Evolutionary conservation across 2,329 filamentous ascomycete genomes (phyloP), one percentile per base, ranked within the genome.

Genomic region (Alternaria angustiovoidea): DNA sequence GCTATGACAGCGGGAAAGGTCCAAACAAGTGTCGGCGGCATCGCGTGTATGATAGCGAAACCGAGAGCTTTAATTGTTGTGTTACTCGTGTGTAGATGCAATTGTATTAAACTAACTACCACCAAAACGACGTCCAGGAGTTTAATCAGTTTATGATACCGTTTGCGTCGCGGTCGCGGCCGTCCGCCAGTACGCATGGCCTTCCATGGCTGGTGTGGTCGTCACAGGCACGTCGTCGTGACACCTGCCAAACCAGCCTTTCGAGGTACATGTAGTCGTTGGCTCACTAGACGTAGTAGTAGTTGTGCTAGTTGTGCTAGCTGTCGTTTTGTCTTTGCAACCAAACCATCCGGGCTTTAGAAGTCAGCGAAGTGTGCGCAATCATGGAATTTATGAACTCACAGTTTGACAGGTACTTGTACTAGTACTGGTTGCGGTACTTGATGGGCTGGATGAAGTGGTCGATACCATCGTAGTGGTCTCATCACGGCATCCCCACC

Each of bases 201-300:
- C 70, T 59, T 70, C 66, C 51, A 64, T 66, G 56, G 72, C 68
- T 24, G 73, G 61, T 5, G 73, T 72, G 7, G 73, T 74, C 14
- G 68, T 69, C n/a, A 49, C 62, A 20, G 71, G 59, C 16, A 62
- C 63, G 18, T 66, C 63, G 53, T 78, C 75, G 2, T 67, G 57
- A 57, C 75, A 78, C 12, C 66, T 69, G n/a, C 75, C 75, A 54
- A 78, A 76, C 75, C 75, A 78, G 24, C 75, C 75, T 58, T 76
- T 74, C 26, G 63, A 73, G 18, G 72, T 73, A 38, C 75, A 78
- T 2, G 73, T 74, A 16, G 72, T 76, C 2, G 68, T 70, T 11
- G 65, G 49, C 48, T 63, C 61, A 26, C 60, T 59, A 5, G 71
- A 68, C 4, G 69, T 66, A 18, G 71, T 71, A 7, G 65, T 64